phyloP scores from a whole-genome alignment of 441 rosid species.

The Erodium trifolium region DNA sequence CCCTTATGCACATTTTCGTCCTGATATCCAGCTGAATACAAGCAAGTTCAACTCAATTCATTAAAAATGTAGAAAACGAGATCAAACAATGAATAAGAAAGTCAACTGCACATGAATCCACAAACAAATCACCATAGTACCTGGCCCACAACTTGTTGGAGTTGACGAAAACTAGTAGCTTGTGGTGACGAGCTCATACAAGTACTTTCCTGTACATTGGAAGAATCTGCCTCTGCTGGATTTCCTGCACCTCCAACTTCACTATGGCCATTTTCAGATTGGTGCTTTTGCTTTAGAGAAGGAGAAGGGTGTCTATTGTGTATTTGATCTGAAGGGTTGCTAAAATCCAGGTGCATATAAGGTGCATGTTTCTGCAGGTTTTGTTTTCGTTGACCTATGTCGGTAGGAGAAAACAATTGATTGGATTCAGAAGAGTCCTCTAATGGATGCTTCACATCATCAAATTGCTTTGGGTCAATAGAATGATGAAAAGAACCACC shows the following conservation, averaged over 20 bases:
- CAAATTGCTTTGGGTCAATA: constrained; percentile 30
- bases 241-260: constrained; percentile 34
- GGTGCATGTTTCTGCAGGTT: constrained; percentile 21
- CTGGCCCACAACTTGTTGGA: constrained; percentile 76
- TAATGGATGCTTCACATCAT: constrained; percentile 23
- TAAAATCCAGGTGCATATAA: constrained; percentile 25
- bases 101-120: too few species aligned
- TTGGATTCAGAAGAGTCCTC: constrained; percentile 19
- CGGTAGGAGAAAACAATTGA: constrained; percentile 26
- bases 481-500: constrained; percentile 34
- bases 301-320: constrained; percentile 37
- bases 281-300: constrained; percentile 31
- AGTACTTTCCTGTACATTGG: constrained; percentile 50
- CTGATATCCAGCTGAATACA: constrained; percentile 68
- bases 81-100: too few species aligned
- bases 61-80: too few species aligned
- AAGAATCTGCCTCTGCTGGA: constrained; percentile 41
- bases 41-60: constrained; percentile 23
- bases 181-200: constrained; percentile 62
- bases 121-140: constrained; percentile 23
- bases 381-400: constrained; percentile 24
- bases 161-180: constrained; percentile 75
- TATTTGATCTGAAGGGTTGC: constrained; percentile 38
- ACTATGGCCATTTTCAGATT: constrained; percentile 29
- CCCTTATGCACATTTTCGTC: constrained; percentile 87